Conservation (phyloP, 1,284 basidiomycete genomes). For the Microbotryomycetes sp. region DNA sequence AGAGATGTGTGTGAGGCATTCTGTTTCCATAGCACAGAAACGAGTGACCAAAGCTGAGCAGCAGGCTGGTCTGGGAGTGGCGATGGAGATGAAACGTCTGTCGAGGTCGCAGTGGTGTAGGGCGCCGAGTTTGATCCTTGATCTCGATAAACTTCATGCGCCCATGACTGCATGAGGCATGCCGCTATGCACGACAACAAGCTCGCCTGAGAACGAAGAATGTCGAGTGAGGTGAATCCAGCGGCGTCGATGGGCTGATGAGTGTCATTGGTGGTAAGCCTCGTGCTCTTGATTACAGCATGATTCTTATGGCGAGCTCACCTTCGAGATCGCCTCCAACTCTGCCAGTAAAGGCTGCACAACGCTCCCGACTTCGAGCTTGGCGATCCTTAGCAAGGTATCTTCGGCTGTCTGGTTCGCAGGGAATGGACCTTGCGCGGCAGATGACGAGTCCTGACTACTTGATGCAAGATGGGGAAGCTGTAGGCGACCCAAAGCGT, state of each 20-base stretch:
- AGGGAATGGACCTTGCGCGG: no score
- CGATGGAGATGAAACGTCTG: background rate
- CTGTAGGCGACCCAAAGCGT: background rate
- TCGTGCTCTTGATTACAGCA: no score
- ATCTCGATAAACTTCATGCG: background rate
- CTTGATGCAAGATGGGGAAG: background rate
- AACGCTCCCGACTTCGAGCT: background rate
- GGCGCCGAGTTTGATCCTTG: background rate
- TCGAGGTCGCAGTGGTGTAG: background rate
- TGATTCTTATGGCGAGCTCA: background rate
- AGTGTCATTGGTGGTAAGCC: background rate
- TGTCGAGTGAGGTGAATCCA: slow-evolving; percentile 9
- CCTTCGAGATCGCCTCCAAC: background rate
- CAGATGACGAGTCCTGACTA: no score
- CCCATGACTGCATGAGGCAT: background rate
- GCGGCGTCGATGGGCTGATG: slow-evolving; percentile 1
- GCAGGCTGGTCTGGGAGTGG: background rate
- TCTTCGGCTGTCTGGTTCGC: no score
- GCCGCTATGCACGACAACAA: background rate
- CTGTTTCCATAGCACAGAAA: background rate
- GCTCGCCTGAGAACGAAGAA: slow-evolving; percentile 8
- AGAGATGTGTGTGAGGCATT: no score
- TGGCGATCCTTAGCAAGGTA: no score
- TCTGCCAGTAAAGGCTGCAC: background rate
- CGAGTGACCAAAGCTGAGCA: background rate